These are phyloP conservation scores for Clonostachys sp. DNA, from an alignment of 2,329 filamentous ascomycete genomes.

Conservation along the genomic window DNA sequence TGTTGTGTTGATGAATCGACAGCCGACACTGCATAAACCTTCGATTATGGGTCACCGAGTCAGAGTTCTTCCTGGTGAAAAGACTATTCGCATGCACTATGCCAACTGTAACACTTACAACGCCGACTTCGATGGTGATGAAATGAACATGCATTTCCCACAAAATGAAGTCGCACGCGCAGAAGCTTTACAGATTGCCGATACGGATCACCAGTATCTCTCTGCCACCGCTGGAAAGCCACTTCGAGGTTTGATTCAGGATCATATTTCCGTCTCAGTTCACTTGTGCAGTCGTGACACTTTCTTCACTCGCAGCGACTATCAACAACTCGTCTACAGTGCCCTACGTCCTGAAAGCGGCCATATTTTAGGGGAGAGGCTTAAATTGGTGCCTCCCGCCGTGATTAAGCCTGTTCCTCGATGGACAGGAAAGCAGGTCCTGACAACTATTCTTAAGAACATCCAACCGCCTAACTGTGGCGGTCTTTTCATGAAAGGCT, in stretches of 20 bases:
- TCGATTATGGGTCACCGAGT: slow-evolving; percentile 99
- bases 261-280: slow-evolving; percentile 94
- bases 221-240: slow-evolving; percentile 92
- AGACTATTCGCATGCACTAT: slow-evolving; percentile 99
- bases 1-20: slow-evolving; percentile 97
- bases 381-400: slow-evolving; percentile 76
- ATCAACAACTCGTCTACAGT: slow-evolving; percentile 90
- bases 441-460: slow-evolving; percentile 90
- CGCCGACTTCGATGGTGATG: slow-evolving; percentile 97
- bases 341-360: slow-evolving; percentile 86
- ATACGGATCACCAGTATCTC: slow-evolving; percentile 96
- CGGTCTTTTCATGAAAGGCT: slow-evolving; percentile 74
- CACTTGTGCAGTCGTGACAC: slow-evolving; percentile 87
- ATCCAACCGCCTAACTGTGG: slow-evolving; percentile 74
- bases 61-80: slow-evolving; percentile 86
- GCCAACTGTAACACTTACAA: slow-evolving; percentile 99
- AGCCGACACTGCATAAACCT: slow-evolving; percentile 95
- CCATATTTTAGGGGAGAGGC: slow-evolving; percentile 77
- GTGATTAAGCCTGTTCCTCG: slow-evolving; percentile 74
- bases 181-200: slow-evolving; percentile 88
- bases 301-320: slow-evolving; percentile 83
- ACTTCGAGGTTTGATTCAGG: slow-evolving; percentile 91
- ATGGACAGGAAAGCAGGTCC: slow-evolving; percentile 96
- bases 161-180: slow-evolving; percentile 93
- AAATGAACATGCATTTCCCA: slow-evolving; percentile 99